A percentile compares a stretch with the other conserved stretches of the same genome.
Conservation (phyloP, 129 eudicot species). For the Flaveria sonorensis region DNA sequence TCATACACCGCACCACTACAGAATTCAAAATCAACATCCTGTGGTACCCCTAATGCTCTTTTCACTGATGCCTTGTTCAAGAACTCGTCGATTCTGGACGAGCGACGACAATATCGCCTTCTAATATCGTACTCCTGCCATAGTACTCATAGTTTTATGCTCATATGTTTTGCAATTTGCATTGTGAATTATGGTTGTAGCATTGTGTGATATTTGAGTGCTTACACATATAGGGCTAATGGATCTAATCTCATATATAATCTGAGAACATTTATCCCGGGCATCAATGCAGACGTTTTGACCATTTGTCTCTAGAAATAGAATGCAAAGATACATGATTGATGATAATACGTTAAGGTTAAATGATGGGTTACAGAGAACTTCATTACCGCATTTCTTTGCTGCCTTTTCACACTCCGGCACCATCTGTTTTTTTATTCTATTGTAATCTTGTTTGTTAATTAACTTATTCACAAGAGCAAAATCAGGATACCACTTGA, state of each 20-base stretch:
- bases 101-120: conserved; percentile 54
- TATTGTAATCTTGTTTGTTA: conserved; percentile 34
- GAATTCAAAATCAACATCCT: conserved; percentile 43
- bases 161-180: conserved; percentile 1
- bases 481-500: conserved; percentile 56
- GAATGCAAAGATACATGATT: background rate
- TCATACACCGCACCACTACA: conserved; percentile 50
- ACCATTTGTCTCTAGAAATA: conserved; percentile 49
- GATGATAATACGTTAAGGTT: background rate
- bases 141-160: conserved; percentile 6
- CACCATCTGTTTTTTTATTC: conserved; percentile 29
- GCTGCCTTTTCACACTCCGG: conserved; percentile 57
- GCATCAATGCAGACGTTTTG: conserved; percentile 47
- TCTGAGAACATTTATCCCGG: conserved; percentile 36
- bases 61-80: conserved; percentile 48
- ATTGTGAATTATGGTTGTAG: background rate
- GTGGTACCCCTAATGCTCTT: conserved; percentile 62
- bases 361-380: background rate
- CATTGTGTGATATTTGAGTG: background rate
- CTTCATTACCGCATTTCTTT: conserved; percentile 56
- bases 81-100: conserved; percentile 46
- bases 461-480: conserved; percentile 53
- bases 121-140: conserved; percentile 65
- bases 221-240: conserved; percentile 54
- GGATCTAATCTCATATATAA: conserved; percentile 36